Base-by-base conservation (phyloP, 2,329 filamentous ascomycete genomes). In the Aureobasidium sp. region DNA sequence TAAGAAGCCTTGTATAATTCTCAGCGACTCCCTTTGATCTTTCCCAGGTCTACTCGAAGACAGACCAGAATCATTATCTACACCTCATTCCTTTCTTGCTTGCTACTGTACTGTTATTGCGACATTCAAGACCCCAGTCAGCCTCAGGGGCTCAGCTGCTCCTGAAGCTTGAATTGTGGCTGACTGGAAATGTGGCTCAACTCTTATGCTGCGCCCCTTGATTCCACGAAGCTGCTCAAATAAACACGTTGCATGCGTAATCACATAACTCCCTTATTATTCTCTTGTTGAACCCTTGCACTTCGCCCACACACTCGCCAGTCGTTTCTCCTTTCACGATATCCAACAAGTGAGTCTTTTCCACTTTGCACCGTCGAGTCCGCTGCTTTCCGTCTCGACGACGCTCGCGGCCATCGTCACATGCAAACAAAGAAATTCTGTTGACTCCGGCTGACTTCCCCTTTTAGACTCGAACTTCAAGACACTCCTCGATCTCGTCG, bases 371-470 rank as follows among this genome's bases (percentile, higher is more conserved):
- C 27, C 13, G 34, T 48, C 39, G 44, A 26, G 29, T 27, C 42
- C 20, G 44, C 20, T 15, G 34, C 44, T 46, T 29, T 27, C 56
- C 50, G 50, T 52, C n/a, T 12, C 23, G 12, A 17, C 23, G 46
- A 50, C 44, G 44, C 57, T 52, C 23, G 36, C 46, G 36, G n/a
- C 41, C 46, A 17, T 10, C 39, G 20, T 62, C 60, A 62, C 60
- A 55, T 62, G 48, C 51, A 50, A 56, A 62, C 60, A 62, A 56
- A 48, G 60, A 62, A 61, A 62, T 60, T 59, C 32, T 51, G 57
- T 60, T 60, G 57, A 60, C 57, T 60, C 17, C 36, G 32, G 55
- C 55, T 59, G 55, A 59, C 55, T 37, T 52, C 46, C 58, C 59
- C 37, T 29, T 55, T 61, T 26, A 37, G 37, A 39, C 26, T n/a